Conservation (phyloP, 345 rosid genomes). For the Rhodamnia argentea region DNA sequence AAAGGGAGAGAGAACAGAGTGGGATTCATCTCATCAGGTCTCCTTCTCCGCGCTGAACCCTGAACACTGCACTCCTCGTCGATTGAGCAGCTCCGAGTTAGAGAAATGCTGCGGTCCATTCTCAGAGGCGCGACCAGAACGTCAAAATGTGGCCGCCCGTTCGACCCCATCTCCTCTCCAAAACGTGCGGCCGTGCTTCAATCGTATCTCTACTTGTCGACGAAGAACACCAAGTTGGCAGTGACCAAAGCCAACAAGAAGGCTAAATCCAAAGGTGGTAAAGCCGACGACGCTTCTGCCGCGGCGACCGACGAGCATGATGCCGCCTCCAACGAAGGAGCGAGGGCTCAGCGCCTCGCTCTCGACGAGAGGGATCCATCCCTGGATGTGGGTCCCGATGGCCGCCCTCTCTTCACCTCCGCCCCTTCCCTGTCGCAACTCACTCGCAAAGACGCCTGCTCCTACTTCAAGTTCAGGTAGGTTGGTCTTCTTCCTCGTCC, state of each 20-base stretch:
- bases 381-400: slow-evolving; percentile 57
- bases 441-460: slow-evolving; percentile 42
- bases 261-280: slow-evolving; percentile 13
- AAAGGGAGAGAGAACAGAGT: slow-evolving; percentile 3
- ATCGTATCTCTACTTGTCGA: background rate
- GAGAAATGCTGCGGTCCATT: slow-evolving; percentile 15
- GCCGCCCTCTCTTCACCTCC: slow-evolving; percentile 69
- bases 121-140: slow-evolving; percentile 8
- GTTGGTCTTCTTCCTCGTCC: background rate
- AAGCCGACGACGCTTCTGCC: slow-evolving; percentile 27
- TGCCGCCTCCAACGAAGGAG: slow-evolving; percentile 23
- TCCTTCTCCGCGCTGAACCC: background rate
- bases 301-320: slow-evolving; percentile 21
- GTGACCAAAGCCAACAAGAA: slow-evolving; percentile 27
- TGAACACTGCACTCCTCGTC: background rate
- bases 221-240: slow-evolving; percentile 7
- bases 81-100: background rate
- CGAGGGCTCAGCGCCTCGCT: slow-evolving; percentile 47
- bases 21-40: background rate
- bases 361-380: slow-evolving; percentile 61
- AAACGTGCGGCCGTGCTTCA: background rate
- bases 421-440: slow-evolving; percentile 52
- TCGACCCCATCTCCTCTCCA: background rate
- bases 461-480: slow-evolving; percentile 73
- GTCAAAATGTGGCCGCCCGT: background rate